These are phyloP conservation scores for Waitea zeae DNA, from an alignment of 1,284 basidiomycete species.

Conservation along the genomic window DNA sequence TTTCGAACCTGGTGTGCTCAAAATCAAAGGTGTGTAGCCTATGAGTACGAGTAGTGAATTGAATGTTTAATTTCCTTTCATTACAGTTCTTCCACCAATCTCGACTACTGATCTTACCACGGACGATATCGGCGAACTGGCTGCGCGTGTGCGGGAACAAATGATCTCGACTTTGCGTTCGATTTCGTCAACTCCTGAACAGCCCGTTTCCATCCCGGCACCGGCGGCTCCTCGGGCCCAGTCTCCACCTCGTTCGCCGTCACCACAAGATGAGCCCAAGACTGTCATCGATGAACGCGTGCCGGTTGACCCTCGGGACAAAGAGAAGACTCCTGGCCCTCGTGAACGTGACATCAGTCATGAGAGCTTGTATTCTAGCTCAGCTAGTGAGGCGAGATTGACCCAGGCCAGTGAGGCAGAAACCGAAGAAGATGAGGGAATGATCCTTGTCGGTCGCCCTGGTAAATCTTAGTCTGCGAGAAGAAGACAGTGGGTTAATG, in stretches of 20 bases:
- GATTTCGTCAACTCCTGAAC: slow-evolving; percentile 32
- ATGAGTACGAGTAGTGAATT: background rate
- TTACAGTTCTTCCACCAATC: slow-evolving; percentile 61
- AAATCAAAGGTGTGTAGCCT: slow-evolving; percentile 54
- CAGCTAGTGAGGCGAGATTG: background rate
- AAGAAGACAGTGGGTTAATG: too few relatives aligned
- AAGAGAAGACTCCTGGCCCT: too few relatives aligned
- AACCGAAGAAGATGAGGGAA: slow-evolving; percentile 66
- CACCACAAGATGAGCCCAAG: slow-evolving; percentile 6
- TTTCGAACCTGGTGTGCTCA: slow-evolving; percentile 67
- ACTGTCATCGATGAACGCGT: background rate
- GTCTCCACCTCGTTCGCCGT: slow-evolving; percentile 5
- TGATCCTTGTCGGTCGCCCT: slow-evolving; percentile 59
- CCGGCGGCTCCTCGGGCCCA: slow-evolving; percentile 7
- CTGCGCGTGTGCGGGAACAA: slow-evolving; percentile 41
- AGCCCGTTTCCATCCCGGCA: slow-evolving; percentile 16
- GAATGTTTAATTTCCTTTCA: background rate
- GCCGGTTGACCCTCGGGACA: background rate
- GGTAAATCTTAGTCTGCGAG: too few relatives aligned
- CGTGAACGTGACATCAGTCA: too few relatives aligned
- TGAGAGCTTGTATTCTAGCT: background rate
- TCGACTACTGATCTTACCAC: slow-evolving; percentile 49
- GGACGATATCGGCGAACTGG: slow-evolving; percentile 47
- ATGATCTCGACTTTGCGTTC: slow-evolving; percentile 59
- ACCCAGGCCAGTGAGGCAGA: slow-evolving; percentile 50